Percentiles rank a stretch among this genome's conserved stretches.
phyloP scores from a whole-genome alignment of 495 filamentous ascomycete genomes.

The Peziza echinospora region DNA sequence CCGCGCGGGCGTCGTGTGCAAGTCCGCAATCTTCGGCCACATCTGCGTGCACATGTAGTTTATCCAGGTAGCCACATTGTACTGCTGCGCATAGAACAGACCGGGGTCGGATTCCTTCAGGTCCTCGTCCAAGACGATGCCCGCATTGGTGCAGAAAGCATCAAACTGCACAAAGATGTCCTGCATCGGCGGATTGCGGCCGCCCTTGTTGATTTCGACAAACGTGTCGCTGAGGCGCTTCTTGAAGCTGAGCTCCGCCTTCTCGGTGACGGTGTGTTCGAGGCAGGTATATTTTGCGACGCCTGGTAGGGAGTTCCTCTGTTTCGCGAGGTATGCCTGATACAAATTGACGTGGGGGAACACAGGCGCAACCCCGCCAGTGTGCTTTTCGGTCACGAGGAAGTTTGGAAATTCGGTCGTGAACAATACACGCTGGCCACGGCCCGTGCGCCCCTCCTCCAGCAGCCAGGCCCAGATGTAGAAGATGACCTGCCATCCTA shows the following conservation, averaged over 20 bases:
- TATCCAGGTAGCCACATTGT: background rate
- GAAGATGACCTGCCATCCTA: too few relatives aligned
- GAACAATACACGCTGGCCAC: background rate
- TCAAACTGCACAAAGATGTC: slow-evolving; percentile 2
- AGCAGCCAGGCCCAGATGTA: background rate
- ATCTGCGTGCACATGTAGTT: background rate
- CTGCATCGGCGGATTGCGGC: background rate
- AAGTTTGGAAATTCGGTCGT: background rate
- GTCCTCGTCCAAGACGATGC: background rate
- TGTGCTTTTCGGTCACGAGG: too few relatives aligned
- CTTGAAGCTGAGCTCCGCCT: too few relatives aligned
- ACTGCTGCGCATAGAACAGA: background rate
- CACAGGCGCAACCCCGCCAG: too few relatives aligned
- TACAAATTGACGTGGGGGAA: too few relatives aligned
- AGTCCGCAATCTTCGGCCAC: background rate
- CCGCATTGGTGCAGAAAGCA: background rate
- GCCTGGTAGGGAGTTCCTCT: too few relatives aligned
- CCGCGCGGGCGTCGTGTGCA: background rate
- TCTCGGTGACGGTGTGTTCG: too few relatives aligned
- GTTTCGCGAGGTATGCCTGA: too few relatives aligned
- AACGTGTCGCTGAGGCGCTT: too few relatives aligned
- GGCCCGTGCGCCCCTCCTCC: background rate
- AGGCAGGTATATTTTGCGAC: too few relatives aligned
- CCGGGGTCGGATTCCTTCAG: background rate
- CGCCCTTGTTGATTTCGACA: background rate